Evolutionary conservation across 768 basidiomycete genomes (phyloP).

Genomic region (Tylopilus sp.): DNA sequence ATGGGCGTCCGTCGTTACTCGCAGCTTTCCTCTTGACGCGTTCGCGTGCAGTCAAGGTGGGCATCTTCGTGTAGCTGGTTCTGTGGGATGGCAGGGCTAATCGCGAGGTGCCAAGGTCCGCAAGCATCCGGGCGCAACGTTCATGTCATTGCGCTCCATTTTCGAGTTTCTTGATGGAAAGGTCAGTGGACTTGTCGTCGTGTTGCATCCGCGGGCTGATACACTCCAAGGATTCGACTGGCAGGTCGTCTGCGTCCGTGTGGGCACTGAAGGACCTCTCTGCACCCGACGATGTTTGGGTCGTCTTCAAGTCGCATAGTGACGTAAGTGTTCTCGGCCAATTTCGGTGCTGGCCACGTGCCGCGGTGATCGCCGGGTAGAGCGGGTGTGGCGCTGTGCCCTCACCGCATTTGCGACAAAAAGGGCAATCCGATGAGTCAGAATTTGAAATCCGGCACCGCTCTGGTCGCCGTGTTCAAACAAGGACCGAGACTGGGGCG

Average conservation of each 20-base stretch:
- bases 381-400: neutral
- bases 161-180: constrained; percentile 20
- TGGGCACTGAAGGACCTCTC: constrained; percentile 45
- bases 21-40: constrained; percentile 47
- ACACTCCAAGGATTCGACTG: constrained; percentile 8
- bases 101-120: constrained; percentile 17
- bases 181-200: constrained; percentile 11
- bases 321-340: constrained; percentile 47
- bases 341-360: constrained; percentile 3
- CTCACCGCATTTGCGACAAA: neutral
- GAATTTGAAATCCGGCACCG: constrained; percentile 19
- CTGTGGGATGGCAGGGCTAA: neutral
- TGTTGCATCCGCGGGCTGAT: constrained; percentile 5
- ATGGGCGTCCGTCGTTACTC: constrained; percentile 6
- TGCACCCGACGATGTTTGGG: constrained; percentile 44
- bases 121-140: constrained; percentile 20
- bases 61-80: constrained; percentile 15
- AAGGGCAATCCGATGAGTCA: constrained; percentile 17
- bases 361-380: neutral
- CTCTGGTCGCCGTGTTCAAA: constrained; percentile 5
- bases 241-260: constrained; percentile 38
- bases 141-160: constrained; percentile 25
- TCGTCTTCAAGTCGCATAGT: constrained; percentile 56
- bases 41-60: constrained; percentile 53
- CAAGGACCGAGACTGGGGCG: neutral